Conservation (phyloP, 1,284 basidiomycete genomes). For the Malassezia obtusa region DNA sequence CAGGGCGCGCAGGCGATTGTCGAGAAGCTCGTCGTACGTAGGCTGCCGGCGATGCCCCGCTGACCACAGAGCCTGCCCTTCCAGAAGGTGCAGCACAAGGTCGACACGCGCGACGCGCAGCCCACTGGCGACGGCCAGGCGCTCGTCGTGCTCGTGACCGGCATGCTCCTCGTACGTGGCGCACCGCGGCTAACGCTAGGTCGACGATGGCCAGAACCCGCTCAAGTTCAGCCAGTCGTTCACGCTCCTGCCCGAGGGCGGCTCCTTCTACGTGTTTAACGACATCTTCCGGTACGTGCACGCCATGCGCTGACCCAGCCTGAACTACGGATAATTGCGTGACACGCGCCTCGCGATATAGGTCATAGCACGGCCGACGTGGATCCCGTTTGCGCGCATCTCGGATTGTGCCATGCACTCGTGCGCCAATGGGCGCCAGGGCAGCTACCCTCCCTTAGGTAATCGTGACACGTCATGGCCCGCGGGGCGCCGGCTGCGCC, state of each 20-base stretch:
- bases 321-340: slow-evolving; percentile 33
- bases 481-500: background rate
- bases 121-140: slow-evolving; percentile 63
- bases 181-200: slow-evolving; percentile 3
- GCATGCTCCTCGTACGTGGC: slow-evolving; percentile 55
- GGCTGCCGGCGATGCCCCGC: too few species aligned
- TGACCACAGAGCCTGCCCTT: slow-evolving; percentile 66
- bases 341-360: background rate
- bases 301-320: slow-evolving; percentile 14
- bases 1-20: slow-evolving; percentile 59
- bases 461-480: slow-evolving; percentile 9
- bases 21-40: slow-evolving; percentile 60
- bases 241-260: slow-evolving; percentile 71
- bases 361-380: background rate
- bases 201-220: slow-evolving; percentile 26
- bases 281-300: slow-evolving; percentile 38
- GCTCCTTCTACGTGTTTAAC: slow-evolving; percentile 70
- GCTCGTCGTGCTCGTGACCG: slow-evolving; percentile 80
- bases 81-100: slow-evolving; percentile 67
- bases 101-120: slow-evolving; percentile 78
- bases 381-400: background rate
- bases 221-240: slow-evolving; percentile 54
- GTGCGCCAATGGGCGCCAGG: background rate
- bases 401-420: slow-evolving; percentile 1
- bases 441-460: background rate